These are phyloP conservation scores for Eutrema salsugineum DNA, from an alignment of 441 rosid species.

Conservation along the genomic window DNA sequence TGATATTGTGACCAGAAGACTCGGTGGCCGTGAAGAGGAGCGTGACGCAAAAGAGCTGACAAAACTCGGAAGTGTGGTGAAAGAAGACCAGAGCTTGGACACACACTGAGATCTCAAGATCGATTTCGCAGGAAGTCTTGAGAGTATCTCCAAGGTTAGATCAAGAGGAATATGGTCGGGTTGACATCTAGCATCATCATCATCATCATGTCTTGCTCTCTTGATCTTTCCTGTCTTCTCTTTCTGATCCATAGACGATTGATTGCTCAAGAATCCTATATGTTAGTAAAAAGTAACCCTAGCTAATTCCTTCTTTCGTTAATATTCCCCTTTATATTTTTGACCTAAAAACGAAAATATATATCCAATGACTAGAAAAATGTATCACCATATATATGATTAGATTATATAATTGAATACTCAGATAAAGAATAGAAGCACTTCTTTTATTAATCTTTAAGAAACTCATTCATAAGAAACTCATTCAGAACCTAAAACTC, in stretches of 20 bases:
- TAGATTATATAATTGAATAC: no score
- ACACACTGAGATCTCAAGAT: background rate
- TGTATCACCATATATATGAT: no score
- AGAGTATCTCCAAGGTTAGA: background rate
- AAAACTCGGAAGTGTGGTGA: background rate
- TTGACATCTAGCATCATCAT: background rate
- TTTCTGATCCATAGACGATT: background rate
- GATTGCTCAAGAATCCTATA: no score
- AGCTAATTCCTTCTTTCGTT: no score
- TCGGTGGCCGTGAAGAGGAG: background rate
- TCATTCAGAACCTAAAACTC: no score
- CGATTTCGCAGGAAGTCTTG: background rate
- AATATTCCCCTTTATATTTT: no score
- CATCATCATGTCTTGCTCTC: background rate
- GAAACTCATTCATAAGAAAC: no score
- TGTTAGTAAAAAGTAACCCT: no score
- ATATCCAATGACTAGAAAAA: no score
- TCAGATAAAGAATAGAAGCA: no score
- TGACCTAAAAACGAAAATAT: no score
- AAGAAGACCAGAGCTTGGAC: background rate
- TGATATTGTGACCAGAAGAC: background rate
- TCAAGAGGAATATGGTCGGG: background rate
- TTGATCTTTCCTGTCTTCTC: background rate
- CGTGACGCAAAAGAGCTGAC: background rate
- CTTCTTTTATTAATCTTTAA: no score